Evolutionary conservation across 345 rosid genomes (phyloP), one percentile per base, ranked within the genome.

Genomic region (Carallia pectinifolia): DNA sequence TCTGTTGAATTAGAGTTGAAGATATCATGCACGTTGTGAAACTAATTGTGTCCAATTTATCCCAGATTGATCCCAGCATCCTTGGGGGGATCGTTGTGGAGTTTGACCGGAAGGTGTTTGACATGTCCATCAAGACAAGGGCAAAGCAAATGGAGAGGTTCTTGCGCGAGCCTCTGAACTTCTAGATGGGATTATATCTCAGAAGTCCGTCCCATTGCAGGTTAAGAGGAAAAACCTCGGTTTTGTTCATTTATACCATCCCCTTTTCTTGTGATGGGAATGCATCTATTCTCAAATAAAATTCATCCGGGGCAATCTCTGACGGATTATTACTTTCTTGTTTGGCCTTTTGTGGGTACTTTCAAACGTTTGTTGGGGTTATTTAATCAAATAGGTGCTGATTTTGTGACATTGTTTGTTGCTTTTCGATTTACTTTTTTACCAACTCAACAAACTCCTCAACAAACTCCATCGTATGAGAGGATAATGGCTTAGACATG

Each of bases 61-160:
- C 61, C 65, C 88, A 95, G 99, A 88, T 95, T 74, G 96, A 95
- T 81, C 89, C 96, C 0, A 95, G 86, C 56, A 92, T 95, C 79
- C 92, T 87, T 36, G 97, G 99, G 60, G 99, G 99, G 61, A 78
- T 95, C 6, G 81, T 92, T 44, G 90, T 95, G 30, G 93, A 95
- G 86, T 95, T 90, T 31, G 78, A 64, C n/a, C 89, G 81, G 70
- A 90, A 95, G 94, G 92, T 95, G 77, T 82, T 95, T 76, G 99
- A 95, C 82, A 85, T 92, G 99, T 95, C 97, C 62, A 95, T 95
- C 58, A 85, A 63, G 87, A 89, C 97, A 2, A 86, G 99, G 75
- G 97, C 97, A 9, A 77, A 69, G 66, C 96, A 90, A 82, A 95
- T 95, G 98, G 97, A 95, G 88, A 88, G 97, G 85, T 85, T 88